Conservation (phyloP, 805 yeast species). For the Wickerhamiella siamensis region DNA sequence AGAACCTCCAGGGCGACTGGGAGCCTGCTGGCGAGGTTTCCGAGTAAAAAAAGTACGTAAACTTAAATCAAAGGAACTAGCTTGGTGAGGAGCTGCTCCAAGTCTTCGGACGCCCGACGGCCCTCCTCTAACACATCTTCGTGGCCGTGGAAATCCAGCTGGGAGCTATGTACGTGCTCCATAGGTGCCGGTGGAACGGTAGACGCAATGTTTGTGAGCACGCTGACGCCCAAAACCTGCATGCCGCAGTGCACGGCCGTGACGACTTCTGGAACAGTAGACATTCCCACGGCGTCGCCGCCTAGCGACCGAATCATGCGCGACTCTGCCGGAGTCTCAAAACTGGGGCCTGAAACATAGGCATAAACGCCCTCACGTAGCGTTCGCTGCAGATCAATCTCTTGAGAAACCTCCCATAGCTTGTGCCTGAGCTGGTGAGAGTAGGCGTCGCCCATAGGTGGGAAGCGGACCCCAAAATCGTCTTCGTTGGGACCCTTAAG, state of each 20-base stretch:
- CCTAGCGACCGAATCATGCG: conserved; percentile 57
- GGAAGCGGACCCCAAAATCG: conserved; percentile 71
- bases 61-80: conserved; percentile 9
- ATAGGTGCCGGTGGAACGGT: conserved; percentile 30
- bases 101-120: conserved; percentile 64
- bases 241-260: conserved; percentile 83
- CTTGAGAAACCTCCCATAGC: conserved; percentile 41
- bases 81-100: conserved; percentile 42
- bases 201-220: conserved; percentile 76
- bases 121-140: conserved; percentile 85
- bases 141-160: conserved; percentile 28
- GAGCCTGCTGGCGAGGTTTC: conserved; percentile 94
- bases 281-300: conserved; percentile 95
- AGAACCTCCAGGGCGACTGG: conserved; percentile 85
- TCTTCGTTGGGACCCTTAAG: conserved; percentile 76
- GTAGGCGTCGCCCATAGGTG: conserved; percentile 81
- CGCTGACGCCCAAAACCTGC: conserved; percentile 66
- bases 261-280: conserved; percentile 91
- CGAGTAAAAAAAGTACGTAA: conserved; percentile 31
- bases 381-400: conserved; percentile 36
- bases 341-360: conserved; percentile 86
- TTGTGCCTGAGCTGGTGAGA: conserved; percentile 53
- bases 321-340: conserved; percentile 87
- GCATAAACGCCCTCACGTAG: conserved; percentile 80
- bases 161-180: neutral